Evolutionary conservation across 2,329 filamentous ascomycete genomes (phyloP).

Genomic region (Colletotrichum paranaense): DNA sequence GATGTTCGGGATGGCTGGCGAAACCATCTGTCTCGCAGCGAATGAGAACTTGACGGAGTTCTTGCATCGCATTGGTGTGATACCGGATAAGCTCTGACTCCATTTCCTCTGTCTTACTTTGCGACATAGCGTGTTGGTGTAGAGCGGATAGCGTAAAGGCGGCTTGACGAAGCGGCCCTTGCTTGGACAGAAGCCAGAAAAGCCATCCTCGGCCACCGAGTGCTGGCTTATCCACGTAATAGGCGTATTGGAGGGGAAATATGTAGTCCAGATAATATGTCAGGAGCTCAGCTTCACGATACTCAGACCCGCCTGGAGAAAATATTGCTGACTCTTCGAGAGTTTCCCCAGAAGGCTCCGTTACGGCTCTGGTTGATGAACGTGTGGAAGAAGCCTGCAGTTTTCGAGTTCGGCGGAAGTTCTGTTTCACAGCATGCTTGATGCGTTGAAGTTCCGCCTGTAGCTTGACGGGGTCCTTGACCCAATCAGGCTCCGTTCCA

Average conservation of each 20-base stretch:
- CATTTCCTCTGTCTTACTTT: constrained; percentile 35
- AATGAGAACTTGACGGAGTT: constrained; percentile 37
- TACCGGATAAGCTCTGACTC: constrained; percentile 39
- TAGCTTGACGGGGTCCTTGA: constrained; percentile 41
- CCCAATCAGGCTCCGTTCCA: constrained; percentile 48
- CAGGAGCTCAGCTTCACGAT: constrained; percentile 42
- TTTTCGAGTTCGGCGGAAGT: constrained; percentile 36
- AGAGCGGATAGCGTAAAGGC: constrained; percentile 41
- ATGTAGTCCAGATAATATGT: constrained; percentile 44
- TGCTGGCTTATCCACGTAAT: constrained; percentile 40
- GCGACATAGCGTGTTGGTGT: constrained; percentile 40
- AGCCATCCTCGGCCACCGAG: constrained; percentile 43
- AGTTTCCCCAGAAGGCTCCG: neutral
- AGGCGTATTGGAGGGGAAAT: constrained; percentile 42
- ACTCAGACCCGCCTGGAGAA: neutral
- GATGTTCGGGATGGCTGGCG: constrained; percentile 33
- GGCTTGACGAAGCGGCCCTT: constrained; percentile 40
- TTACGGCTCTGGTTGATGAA: neutral
- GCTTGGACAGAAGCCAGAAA: constrained; percentile 38
- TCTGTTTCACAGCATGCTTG: constrained; percentile 40
- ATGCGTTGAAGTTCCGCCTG: constrained; percentile 43
- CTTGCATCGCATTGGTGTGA: constrained; percentile 42
- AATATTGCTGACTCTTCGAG: constrained; percentile 3
- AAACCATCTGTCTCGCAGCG: constrained; percentile 19
- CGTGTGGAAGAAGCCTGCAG: constrained; percentile 3